Percentiles rank a stretch among this genome's conserved stretches.
Conservation (phyloP, 1,139 yeast genomes). For the Taphrina flavorubra region DNA sequence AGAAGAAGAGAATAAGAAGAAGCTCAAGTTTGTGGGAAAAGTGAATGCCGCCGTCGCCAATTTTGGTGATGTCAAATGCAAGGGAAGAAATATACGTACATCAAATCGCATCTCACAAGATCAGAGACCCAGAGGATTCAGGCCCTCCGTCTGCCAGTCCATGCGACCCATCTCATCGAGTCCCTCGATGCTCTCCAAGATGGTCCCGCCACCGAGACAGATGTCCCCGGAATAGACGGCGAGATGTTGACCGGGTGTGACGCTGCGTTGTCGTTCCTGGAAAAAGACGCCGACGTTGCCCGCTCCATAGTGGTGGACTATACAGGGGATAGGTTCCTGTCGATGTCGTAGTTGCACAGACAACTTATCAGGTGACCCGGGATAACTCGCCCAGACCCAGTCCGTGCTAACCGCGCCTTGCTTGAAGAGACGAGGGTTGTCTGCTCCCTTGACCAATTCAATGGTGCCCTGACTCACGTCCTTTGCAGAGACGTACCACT, state of each 20-base stretch:
- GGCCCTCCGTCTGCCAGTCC: constrained; percentile 27
- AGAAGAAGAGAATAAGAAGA: not conserved
- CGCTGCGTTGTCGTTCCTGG: constrained; percentile 63
- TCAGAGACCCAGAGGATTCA: constrained; percentile 13
- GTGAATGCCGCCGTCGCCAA: constrained; percentile 4
- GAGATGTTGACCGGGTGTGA: constrained; percentile 88
- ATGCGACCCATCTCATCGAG: constrained; percentile 22
- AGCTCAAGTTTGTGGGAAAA: too few species aligned
- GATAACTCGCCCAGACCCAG: constrained; percentile 31
- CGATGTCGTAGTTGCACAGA: constrained; percentile 40
- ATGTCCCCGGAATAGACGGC: constrained; percentile 71
- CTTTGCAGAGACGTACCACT: constrained; percentile 86
- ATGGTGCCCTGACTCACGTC: constrained; percentile 67
- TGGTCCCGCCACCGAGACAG: constrained; percentile 79
- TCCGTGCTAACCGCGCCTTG: constrained; percentile 41
- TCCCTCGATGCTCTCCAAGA: constrained; percentile 47
- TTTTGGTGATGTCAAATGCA: not conserved
- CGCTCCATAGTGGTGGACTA: constrained; percentile 51
- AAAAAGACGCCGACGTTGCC: constrained; percentile 52
- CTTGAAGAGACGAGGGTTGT: constrained; percentile 65
- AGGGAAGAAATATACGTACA: not conserved
- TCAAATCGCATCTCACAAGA: not conserved
- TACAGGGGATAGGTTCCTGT: constrained; percentile 42
- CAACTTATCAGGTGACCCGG: constrained; percentile 31
- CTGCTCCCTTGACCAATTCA: constrained; percentile 76